phyloP scores from a whole-genome alignment of 768 basidiomycete species.

The Leucogyrophana mollusca region DNA sequence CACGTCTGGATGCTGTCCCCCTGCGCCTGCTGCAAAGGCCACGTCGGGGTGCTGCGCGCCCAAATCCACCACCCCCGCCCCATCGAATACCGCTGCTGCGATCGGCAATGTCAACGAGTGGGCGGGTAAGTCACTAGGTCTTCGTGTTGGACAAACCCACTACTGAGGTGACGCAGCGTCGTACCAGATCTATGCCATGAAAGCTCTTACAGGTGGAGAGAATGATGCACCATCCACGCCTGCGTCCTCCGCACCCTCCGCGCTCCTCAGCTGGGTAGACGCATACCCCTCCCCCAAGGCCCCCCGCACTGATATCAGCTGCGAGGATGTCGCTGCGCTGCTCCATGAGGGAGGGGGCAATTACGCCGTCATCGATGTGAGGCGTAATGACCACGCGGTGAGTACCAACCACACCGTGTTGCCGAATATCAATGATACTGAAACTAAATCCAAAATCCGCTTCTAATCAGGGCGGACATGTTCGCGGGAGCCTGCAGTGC shows the following conservation, averaged over 20 bases:
- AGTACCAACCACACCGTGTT: conserved; percentile 7
- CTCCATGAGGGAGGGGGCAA: conserved; percentile 16
- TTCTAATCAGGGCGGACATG: conserved; percentile 46
- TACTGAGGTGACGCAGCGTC: conserved; percentile 32
- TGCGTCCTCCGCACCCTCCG: conserved; percentile 1
- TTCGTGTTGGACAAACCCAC: not conserved
- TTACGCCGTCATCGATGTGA: conserved; percentile 50
- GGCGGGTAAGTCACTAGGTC: conserved; percentile 34
- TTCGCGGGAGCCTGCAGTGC: conserved; percentile 48
- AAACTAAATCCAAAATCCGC: not conserved
- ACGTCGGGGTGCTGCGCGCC: not conserved
- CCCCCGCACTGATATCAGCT: conserved; percentile 31
- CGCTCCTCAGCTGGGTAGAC: conserved; percentile 51
- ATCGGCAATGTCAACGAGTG: conserved; percentile 41
- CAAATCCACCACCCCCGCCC: not conserved
- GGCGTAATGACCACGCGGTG: conserved; percentile 46
- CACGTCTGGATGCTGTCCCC: no score
- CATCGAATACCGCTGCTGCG: not conserved
- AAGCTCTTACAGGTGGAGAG: conserved; percentile 17
- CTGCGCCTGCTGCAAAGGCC: no score
- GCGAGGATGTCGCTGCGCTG: conserved; percentile 38
- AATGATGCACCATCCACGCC: not conserved
- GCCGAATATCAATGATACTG: not conserved
- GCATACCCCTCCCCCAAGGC: conserved; percentile 43
- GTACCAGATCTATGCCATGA: conserved; percentile 47